These are phyloP conservation scores for Zhuliangozyma parablackwelliae DNA, from an alignment of 1,139 yeast genomes.

Conservation along the genomic window DNA sequence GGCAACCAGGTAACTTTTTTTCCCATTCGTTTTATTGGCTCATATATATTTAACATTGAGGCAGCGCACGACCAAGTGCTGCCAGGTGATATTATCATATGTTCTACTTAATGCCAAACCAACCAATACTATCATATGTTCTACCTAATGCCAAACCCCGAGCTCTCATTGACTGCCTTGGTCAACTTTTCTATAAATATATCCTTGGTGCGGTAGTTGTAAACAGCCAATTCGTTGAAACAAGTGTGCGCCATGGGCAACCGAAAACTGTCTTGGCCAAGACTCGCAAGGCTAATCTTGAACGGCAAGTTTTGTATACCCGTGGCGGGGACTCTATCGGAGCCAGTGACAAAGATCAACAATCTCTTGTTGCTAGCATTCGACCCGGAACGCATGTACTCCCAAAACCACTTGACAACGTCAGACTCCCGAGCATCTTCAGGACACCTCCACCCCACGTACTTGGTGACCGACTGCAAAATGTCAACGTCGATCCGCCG, in stretches of 20 bases:
- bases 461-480: constrained; percentile 67
- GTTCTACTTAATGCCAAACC: too few relatives aligned
- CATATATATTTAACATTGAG: background rate
- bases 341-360: constrained; percentile 78
- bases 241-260: constrained; percentile 91
- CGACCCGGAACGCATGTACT: constrained; percentile 47
- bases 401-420: constrained; percentile 82
- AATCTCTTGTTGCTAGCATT: constrained; percentile 54
- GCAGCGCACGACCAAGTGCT: too few relatives aligned
- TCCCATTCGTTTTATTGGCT: constrained; percentile 23
- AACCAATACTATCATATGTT: too few relatives aligned
- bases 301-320: constrained; percentile 75
- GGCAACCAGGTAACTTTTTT: constrained; percentile 4
- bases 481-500: constrained; percentile 64
- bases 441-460: constrained; percentile 51
- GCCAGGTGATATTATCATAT: too few relatives aligned
- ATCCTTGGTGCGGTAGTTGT: constrained; percentile 53
- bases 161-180: constrained; percentile 69
- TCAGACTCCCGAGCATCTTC: constrained; percentile 30
- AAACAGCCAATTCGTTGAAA: constrained; percentile 80
- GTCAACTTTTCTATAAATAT: constrained; percentile 53
- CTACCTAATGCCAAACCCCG: constrained; percentile 71
- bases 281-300: constrained; percentile 48
- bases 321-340: constrained; percentile 89
- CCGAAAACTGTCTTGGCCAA: constrained; percentile 46